phyloP scores from a whole-genome alignment of 2,329 filamentous ascomycete species.

The Alternaria hordeiaustralica region DNA sequence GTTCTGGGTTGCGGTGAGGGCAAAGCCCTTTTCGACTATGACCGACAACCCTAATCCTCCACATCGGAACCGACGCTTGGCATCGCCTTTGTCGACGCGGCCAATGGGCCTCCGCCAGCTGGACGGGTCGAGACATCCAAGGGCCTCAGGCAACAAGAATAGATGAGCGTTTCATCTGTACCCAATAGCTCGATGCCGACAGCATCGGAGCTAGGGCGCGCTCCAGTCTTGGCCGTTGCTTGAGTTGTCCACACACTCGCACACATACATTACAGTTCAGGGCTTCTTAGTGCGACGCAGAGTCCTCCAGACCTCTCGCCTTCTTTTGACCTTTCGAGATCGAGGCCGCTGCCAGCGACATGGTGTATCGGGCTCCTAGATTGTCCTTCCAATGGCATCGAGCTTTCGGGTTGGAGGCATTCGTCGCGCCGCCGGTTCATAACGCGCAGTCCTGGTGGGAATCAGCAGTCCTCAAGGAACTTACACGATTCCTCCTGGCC shows the following conservation, averaged over 20 bases:
- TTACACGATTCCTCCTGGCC: not conserved
- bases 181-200: not conserved
- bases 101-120: not conserved
- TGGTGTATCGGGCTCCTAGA: not conserved
- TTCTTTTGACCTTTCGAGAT: not conserved
- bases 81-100: not conserved
- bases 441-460: not conserved
- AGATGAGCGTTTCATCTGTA: not conserved
- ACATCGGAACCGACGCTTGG: not conserved
- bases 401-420: not conserved
- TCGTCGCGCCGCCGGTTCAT: not conserved
- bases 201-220: not conserved
- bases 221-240: not conserved
- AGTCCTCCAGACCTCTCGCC: not conserved
- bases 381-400: not conserved
- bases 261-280: not conserved
- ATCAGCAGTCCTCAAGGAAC: constrained; percentile 1
- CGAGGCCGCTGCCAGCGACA: not conserved
- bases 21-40: too few relatives aligned
- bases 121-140: not conserved
- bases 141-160: not conserved
- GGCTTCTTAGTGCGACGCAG: not conserved
- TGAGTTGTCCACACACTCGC: not conserved
- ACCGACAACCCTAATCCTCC: not conserved
- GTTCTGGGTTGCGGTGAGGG: not conserved